Evolutionary conservation across 345 rosid species (phyloP), one percentile per base, ranked within the genome.

Genomic region (Punica granatum): DNA sequence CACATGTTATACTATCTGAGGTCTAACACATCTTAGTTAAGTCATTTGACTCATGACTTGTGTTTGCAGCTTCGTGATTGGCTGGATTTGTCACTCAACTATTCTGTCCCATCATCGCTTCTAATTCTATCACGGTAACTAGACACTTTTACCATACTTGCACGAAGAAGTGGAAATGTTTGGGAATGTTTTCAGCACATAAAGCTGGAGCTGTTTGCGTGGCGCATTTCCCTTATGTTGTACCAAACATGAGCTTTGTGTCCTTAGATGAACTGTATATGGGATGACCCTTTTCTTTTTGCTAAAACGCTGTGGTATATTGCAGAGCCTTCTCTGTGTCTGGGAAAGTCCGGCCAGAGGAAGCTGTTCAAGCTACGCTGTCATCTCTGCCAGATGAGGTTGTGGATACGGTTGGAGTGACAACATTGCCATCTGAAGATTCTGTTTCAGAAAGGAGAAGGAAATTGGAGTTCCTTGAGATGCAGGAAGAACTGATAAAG

Each of bases 371-470:
- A 81, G 98, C 97, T 58, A 92, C 97, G 16, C 89, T 92, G 51
- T 92, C 98, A 63, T 90, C 98, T 71, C 86, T 92, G 68, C 98
- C 98, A 4, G 98, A 90, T 75, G 98, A 92, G 81, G 96, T 92
- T 54, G 92, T 92, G 78, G 98, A 90, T 74, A 92, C 93, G 36
- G 98, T 92, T 71, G 86, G 88, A 54, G 93, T 86, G 67, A 92
- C 97, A 71, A 82, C 92, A 74, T 76, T 92, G 79, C 82, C 93
- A 75, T 90, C 97, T 64, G 98, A 90, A 76, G 97, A 90, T 85
- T 83, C 89, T 69, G 78, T 92, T 72, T 78, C 97, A 78, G 97
- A 92, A 72, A 92, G 89, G 83, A 88, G 88, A 82, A 90, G 98
- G 76, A 92, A 92, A 77, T 78, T 92, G 77, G 98, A 90, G 81